A percentile compares a stretch with the other conserved stretches of the same genome.
Conservation (phyloP, 176 grass and related monocot genomes). For the barley (Hordeum vulgare) region MorexV3_pseudomolecules_assembly NC_058518.1:450151829-450152328, state of each 20-base stretch:
- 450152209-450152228: conserved; percentile 53
- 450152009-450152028: background rate
- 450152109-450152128: background rate
- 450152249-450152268: conserved; percentile 69
- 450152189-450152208: conserved; percentile 11
- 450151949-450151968: background rate
- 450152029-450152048: conserved; percentile 5
- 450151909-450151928: background rate
- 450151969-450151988: background rate
- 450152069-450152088: background rate
- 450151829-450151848: conserved; percentile 26
- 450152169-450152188: background rate
- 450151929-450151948: background rate
- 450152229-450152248: conserved; percentile 45
- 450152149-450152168: background rate
- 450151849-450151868: conserved; percentile 7
- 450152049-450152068: background rate
- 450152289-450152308: conserved; percentile 18
- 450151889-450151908: background rate
- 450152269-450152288: conserved; percentile 76
- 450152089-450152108: conserved; percentile 10
- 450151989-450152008: conserved; percentile 27
- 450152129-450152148: background rate
- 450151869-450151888: conserved; percentile 3
- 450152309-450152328: background rate